phyloP scores from a whole-genome alignment of 1,284 basidiomycete genomes.

The Caloboletus inedulis region DNA sequence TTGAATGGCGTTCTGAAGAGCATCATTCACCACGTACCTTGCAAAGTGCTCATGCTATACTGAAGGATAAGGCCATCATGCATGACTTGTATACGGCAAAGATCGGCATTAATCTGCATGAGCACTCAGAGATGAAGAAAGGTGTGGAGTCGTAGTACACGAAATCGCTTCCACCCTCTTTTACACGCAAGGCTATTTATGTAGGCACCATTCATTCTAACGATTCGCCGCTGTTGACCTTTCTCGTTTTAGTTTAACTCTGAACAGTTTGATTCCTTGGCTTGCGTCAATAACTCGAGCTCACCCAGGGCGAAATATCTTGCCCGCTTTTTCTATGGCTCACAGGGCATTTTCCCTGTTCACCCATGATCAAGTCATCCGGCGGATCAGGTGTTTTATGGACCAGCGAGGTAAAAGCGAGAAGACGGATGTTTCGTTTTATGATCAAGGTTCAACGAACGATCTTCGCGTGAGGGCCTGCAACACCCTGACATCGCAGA shows the following conservation, averaged over 20 bases:
- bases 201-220: not conserved
- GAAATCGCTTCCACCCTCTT: constrained; percentile 14
- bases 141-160: constrained; percentile 11
- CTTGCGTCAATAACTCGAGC: not conserved
- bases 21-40: not conserved
- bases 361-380: constrained; percentile 10
- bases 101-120: constrained; percentile 2
- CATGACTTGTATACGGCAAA: constrained; percentile 20
- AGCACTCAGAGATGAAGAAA: constrained; percentile 10
- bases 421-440: constrained; percentile 4
- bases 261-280: constrained; percentile 5
- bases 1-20: not conserved
- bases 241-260: constrained; percentile 14
- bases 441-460: not conserved
- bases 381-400: constrained; percentile 14
- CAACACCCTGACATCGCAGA: constrained; percentile 11
- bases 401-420: constrained; percentile 8
- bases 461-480: constrained; percentile 12
- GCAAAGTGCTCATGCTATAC: not conserved
- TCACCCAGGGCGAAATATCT: constrained; percentile 2
- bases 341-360: constrained; percentile 14
- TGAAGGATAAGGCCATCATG: not conserved
- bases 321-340: constrained; percentile 2
- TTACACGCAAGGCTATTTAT: constrained; percentile 18
- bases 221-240: not conserved